Evolutionary conservation across 139 green algal genomes (phyloP), one percentile per base, ranked within the genome.

Genomic region (Coelastrella sp.): DNA sequence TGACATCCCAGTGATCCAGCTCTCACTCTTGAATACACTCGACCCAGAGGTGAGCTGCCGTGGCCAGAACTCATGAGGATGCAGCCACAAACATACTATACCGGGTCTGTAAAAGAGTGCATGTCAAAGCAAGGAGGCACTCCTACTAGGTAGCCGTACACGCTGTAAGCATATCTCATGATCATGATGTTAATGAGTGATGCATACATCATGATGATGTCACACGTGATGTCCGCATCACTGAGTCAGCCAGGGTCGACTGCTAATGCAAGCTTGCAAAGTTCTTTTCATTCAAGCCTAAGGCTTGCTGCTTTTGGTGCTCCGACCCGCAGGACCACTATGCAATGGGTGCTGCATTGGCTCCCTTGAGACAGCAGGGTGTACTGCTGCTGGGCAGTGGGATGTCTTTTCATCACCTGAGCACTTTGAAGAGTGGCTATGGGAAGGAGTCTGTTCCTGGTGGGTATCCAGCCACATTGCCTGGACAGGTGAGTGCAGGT

Each of bases 301-400:
- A n/a, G n/a, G n/a, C n/a, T n/a, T n/a, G n/a, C n/a, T n/a, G n/a
- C n/a, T n/a, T n/a, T n/a, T n/a, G n/a, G n/a, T n/a, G n/a, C 25
- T 32, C 5, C 40, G 2, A 43, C 3, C 5, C 80, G 66, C 32
- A 85, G 89, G 51, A 67, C 34, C 92, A 95, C 53, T 59, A 95
- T 13, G 59, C 76, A 6, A 77, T 98, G 41, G 94, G 95, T 4
- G 57, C 83, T 50, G 94, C 95, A 6, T 87, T 98, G 35, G 84
- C 87, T 13, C 92, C 95, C 0, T 86, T 98, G 74, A 83, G 94
- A 0, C 89, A 92, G 23, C 88, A 98, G 60, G 92, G 92, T 3
- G 91, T 98, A 41, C 86, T 97, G 27, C 80, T 98, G 32, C 8
- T 98, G 37, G 89, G 86, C 50, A 89, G 71, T 53, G 93, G 93